These are phyloP conservation scores for Phymatotrichopsis omnivora DNA, from an alignment of 2,329 filamentous ascomycete genomes.

Conservation along the genomic window DNA sequence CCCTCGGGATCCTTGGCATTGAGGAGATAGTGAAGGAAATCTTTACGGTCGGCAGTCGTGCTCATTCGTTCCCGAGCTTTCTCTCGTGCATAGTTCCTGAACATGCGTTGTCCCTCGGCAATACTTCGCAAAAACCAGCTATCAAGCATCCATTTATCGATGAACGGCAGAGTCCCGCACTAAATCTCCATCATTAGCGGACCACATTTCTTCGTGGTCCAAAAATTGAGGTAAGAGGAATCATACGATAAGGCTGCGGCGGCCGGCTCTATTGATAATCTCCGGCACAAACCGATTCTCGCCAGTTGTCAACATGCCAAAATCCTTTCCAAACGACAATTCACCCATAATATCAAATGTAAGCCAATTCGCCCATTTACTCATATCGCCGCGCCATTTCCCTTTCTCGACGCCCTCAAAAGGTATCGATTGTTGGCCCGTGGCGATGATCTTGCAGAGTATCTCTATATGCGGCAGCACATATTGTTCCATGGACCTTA, in stretches of 20 bases:
- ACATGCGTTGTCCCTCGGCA: constrained; percentile 55
- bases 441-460: constrained; percentile 51
- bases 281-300: constrained; percentile 57
- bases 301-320: constrained; percentile 41
- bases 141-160: constrained; percentile 13
- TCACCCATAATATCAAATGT: constrained; percentile 45
- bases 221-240: not conserved
- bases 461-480: constrained; percentile 55
- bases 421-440: too few relatives aligned
- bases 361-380: constrained; percentile 36
- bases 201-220: too few relatives aligned
- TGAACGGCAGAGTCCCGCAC: too few relatives aligned
- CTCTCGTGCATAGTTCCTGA: too few relatives aligned
- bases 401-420: constrained; percentile 43
- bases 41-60: constrained; percentile 55
- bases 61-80: constrained; percentile 54
- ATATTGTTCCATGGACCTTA: constrained; percentile 58
- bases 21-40: constrained; percentile 67
- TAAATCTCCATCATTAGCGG: not conserved
- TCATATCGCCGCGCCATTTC: constrained; percentile 30
- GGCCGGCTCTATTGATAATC: constrained; percentile 57
- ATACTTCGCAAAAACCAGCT: too few relatives aligned
- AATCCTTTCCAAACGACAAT: constrained; percentile 43
- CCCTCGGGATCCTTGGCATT: constrained; percentile 62
- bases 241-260: constrained; percentile 57